These are phyloP conservation scores for Osmanthus fragrans DNA, from an alignment of 257 asterid species.

Conservation along the genomic window DNA sequence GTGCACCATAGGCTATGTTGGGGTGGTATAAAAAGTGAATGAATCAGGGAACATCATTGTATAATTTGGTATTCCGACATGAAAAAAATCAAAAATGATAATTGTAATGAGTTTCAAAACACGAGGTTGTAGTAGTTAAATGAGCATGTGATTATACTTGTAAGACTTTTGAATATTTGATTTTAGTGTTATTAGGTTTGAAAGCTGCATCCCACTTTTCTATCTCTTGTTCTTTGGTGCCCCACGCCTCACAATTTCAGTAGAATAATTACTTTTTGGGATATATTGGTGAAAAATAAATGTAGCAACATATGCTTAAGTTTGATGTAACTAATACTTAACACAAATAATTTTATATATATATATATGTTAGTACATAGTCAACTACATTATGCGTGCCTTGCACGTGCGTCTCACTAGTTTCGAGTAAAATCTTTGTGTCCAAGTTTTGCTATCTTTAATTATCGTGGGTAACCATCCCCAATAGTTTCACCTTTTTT, in stretches of 20 bases:
- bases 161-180: background rate
- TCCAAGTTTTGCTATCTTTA: no score
- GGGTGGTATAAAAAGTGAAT: background rate
- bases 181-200: no score
- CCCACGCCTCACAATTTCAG: background rate
- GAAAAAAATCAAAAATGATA: no score
- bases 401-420: no score
- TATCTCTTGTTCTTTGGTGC: background rate
- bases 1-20: background rate
- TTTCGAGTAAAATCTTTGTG: no score
- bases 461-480: no score
- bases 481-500: no score
- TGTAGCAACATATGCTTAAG: no score
- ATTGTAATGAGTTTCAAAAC: background rate
- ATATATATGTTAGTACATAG: no score
- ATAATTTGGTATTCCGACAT: background rate
- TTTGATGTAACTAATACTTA: no score
- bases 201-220: background rate
- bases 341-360: no score
- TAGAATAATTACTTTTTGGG: constrained; percentile 2
- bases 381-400: no score
- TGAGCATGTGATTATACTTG: background rate
- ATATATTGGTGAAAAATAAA: background rate
- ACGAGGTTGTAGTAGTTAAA: background rate
- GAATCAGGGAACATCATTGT: background rate